Conservation (phyloP, 1,284 basidiomycete genomes). For the Porodaedalea pini region DNA sequence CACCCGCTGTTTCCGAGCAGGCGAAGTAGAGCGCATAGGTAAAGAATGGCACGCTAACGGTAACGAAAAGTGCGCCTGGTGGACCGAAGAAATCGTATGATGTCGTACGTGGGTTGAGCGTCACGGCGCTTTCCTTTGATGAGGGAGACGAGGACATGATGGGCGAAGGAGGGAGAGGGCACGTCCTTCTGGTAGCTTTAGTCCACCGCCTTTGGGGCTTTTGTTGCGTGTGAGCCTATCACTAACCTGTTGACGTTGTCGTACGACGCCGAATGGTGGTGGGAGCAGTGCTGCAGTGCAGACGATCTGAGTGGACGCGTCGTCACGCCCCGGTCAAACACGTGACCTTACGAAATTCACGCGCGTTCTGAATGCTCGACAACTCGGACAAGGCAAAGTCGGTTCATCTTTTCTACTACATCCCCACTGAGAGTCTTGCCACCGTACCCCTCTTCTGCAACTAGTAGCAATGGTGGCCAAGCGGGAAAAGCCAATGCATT, state of each 20-base stretch:
- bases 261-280: background rate
- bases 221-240: background rate
- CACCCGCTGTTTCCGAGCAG: constrained; percentile 76
- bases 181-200: background rate
- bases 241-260: background rate
- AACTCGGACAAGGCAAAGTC: no score
- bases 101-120: constrained; percentile 64
- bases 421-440: no score
- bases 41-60: constrained; percentile 68
- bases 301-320: no score
- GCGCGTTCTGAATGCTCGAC: no score
- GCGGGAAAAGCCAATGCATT: constrained; percentile 76
- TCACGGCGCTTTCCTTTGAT: constrained; percentile 6
- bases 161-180: background rate
- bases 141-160: constrained; percentile 1
- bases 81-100: constrained; percentile 87
- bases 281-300: background rate
- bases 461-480: constrained; percentile 27
- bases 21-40: constrained; percentile 82
- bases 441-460: no score
- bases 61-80: constrained; percentile 72
- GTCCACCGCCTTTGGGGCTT: background rate
- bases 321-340: no score
- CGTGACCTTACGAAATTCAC: no score
- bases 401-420: no score